phyloP scores from a whole-genome alignment of 768 basidiomycete species.

The Tylopilus intermedius region DNA sequence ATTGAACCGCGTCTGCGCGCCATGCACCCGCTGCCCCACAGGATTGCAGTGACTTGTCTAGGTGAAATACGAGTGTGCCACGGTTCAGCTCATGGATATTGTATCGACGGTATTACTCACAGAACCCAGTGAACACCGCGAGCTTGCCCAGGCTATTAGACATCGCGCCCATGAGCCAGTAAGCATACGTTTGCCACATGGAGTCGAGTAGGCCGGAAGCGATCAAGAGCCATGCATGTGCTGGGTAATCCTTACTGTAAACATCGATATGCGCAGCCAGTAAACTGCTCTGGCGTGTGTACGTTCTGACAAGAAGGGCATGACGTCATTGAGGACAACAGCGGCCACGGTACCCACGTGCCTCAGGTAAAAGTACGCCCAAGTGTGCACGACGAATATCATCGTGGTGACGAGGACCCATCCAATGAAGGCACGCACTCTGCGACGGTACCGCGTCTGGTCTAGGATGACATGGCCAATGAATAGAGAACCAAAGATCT shows the following conservation, averaged over 20 bases:
- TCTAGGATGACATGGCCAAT: too few species aligned
- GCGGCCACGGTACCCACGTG: conserved; percentile 24
- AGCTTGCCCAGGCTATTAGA: conserved; percentile 77
- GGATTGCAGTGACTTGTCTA: conserved; percentile 74
- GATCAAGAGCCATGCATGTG: conserved; percentile 59
- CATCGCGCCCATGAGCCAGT: conserved; percentile 87
- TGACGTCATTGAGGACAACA: background rate
- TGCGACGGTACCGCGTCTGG: too few species aligned
- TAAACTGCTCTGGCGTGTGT: conserved; percentile 51
- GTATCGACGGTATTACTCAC: conserved; percentile 39
- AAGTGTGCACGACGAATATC: too few species aligned
- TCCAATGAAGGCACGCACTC: too few species aligned
- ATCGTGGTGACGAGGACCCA: too few species aligned
- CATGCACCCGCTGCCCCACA: conserved; percentile 68
- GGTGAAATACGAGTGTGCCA: background rate
- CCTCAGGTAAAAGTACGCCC: conserved; percentile 21
- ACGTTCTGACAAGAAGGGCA: conserved; percentile 24
- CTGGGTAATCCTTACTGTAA: conserved; percentile 48
- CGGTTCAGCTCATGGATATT: background rate
- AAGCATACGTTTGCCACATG: conserved; percentile 81
- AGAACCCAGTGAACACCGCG: conserved; percentile 78
- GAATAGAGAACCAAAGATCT: too few species aligned
- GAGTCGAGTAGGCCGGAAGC: conserved; percentile 75
- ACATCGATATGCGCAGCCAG: conserved; percentile 51
- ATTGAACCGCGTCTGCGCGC: conserved; percentile 59